phyloP scores from a whole-genome alignment of 495 filamentous ascomycete species.

The Barbatosphaeria neglecta region DNA sequence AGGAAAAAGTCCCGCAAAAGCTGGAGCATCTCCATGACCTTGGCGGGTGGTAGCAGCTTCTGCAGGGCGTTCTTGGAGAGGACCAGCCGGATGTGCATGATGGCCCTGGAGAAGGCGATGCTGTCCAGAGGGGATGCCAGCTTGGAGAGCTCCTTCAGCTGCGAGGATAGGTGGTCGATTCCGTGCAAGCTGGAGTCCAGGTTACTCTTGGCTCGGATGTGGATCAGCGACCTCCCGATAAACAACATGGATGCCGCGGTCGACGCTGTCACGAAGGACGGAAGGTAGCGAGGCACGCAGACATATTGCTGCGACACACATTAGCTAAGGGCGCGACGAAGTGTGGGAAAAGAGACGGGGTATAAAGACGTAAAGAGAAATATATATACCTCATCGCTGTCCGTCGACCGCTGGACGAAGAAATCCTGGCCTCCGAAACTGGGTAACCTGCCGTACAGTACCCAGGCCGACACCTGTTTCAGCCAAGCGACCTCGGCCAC shows the following conservation, averaged over 20 bases:
- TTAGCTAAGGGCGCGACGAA: not conserved
- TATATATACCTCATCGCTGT: conserved; percentile 23
- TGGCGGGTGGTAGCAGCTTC: conserved; percentile 62
- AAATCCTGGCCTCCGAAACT: conserved; percentile 66
- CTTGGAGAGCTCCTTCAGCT: conserved; percentile 60
- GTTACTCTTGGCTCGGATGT: conserved; percentile 47
- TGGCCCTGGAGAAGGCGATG: conserved; percentile 53
- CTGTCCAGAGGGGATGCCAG: conserved; percentile 63
- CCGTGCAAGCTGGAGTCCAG: conserved; percentile 45
- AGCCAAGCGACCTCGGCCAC: conserved; percentile 87
- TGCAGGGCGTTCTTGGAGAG: conserved; percentile 72
- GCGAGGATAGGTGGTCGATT: conserved; percentile 50
- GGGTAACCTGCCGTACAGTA: conserved; percentile 76
- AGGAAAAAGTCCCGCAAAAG: conserved; percentile 80
- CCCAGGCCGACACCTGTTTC: conserved; percentile 77
- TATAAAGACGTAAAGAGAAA: not conserved
- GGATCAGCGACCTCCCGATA: conserved; percentile 78
- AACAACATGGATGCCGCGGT: conserved; percentile 80
- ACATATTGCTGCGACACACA: conserved; percentile 15
- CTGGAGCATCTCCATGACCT: conserved; percentile 63
- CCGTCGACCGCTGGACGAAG: conserved; percentile 47
- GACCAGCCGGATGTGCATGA: conserved; percentile 66
- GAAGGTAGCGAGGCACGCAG: conserved; percentile 43
- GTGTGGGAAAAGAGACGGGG: too few species aligned
- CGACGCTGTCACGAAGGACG: conserved; percentile 61